These are phyloP conservation scores for Geotrichum australiense DNA, from an alignment of 1,139 yeast species.

Conservation along the genomic window DNA sequence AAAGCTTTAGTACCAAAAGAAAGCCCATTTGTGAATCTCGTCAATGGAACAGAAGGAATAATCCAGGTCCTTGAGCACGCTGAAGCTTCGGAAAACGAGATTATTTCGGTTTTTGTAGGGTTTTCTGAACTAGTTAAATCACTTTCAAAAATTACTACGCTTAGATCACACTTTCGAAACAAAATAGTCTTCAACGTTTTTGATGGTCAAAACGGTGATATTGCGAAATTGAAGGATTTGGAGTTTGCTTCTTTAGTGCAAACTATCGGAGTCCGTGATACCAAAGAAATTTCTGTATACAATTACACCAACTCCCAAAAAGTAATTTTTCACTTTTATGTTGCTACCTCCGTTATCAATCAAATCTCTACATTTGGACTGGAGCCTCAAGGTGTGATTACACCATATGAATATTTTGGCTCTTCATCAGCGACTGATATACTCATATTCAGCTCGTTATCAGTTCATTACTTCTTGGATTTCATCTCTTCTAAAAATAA, in stretches of 20 bases:
- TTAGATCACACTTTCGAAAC: not conserved
- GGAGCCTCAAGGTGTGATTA: not conserved
- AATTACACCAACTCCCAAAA: conserved; percentile 6
- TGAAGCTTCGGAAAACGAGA: not conserved
- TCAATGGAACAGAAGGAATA: conserved; percentile 3
- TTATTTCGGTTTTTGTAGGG: not conserved
- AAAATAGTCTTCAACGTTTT: conserved; percentile 2
- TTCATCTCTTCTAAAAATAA: conserved; percentile 30
- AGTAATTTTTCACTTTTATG: conserved; percentile 1
- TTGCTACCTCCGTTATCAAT: not conserved
- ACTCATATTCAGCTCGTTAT: conserved; percentile 56
- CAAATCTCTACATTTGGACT: conserved; percentile 1
- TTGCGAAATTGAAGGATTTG: not conserved
- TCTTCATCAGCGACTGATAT: conserved; percentile 42
- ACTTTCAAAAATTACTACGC: not conserved
- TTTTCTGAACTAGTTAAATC: conserved; percentile 2
- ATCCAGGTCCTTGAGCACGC: not conserved
- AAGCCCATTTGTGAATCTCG: not conserved
- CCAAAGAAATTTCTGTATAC: not conserved
- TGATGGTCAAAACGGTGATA: conserved; percentile 6
- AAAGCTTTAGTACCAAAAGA: not conserved
- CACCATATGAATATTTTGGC: conserved; percentile 40
- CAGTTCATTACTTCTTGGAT: conserved; percentile 42
- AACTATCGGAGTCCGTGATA: conserved; percentile 4
- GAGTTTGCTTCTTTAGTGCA: conserved; percentile 12